These are phyloP conservation scores for Erythrophleum ivorense DNA, from an alignment of 331 rosid species.

Conservation along the genomic window DNA sequence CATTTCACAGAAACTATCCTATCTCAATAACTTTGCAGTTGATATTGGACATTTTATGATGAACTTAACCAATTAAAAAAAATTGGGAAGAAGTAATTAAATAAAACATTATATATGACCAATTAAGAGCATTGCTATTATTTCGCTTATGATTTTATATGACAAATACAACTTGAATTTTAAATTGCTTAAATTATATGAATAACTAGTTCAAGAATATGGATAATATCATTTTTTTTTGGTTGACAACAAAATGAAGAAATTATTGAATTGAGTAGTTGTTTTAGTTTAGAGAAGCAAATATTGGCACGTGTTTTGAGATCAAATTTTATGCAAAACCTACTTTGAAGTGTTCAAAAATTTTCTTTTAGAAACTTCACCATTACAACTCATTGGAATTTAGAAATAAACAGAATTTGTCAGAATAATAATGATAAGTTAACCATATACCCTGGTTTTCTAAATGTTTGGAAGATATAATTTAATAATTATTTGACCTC, in stretches of 20 bases:
- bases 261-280: background rate
- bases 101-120: no score
- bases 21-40: background rate
- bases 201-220: background rate
- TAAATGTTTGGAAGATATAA: background rate
- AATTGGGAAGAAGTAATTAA: no score
- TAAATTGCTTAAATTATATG: background rate
- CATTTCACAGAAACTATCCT: background rate
- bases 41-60: background rate
- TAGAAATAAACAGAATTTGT: background rate
- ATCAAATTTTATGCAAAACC: slow-evolving; percentile 3
- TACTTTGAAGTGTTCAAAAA: background rate
- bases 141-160: background rate
- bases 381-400: slow-evolving; percentile 20
- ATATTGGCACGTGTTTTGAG: background rate
- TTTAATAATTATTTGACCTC: slow-evolving; percentile 6
- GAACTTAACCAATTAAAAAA: no score
- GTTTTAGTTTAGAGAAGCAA: background rate
- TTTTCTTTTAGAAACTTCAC: background rate
- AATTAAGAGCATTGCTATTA: background rate
- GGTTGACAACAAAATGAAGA: background rate
- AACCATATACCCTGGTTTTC: slow-evolving; percentile 30
- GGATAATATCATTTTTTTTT: background rate
- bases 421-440: background rate
- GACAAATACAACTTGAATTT: no score